A percentile compares a stretch with the other conserved stretches of the same genome.
Evolutionary conservation across 768 basidiomycete species (phyloP).

Genomic region (Agrocybe chaxingu): DNA sequence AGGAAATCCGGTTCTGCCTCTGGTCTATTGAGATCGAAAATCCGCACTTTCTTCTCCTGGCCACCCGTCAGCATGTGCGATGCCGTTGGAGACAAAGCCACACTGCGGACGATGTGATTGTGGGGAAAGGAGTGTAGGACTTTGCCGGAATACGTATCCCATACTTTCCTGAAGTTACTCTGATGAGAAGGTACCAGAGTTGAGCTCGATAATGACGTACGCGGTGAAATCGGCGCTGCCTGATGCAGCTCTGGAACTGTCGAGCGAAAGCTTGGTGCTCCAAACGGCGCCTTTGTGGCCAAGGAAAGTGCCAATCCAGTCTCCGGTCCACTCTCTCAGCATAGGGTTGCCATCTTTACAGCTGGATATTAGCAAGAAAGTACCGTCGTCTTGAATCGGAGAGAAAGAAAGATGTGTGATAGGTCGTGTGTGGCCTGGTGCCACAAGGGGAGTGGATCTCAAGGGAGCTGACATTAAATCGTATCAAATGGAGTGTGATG

Average conservation of each 20-base stretch:
- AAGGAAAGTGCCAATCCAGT: slow-evolving; percentile 95
- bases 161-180: slow-evolving; percentile 70
- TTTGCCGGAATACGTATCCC: slow-evolving; percentile 92
- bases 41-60: slow-evolving; percentile 95
- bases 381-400: slow-evolving; percentile 75
- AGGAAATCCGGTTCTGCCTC: slow-evolving; percentile 88
- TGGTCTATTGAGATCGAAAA: slow-evolving; percentile 86
- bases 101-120: slow-evolving; percentile 96
- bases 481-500: slow-evolving; percentile 23
- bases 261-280: slow-evolving; percentile 88
- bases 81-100: slow-evolving; percentile 74
- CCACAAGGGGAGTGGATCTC: slow-evolving; percentile 77
- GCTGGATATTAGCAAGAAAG: slow-evolving; percentile 88
- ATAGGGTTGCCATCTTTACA: slow-evolving; percentile 99
- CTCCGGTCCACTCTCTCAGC: slow-evolving; percentile 95
- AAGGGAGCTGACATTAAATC: slow-evolving; percentile 57
- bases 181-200: slow-evolving; percentile 6
- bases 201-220: slow-evolving; percentile 44
- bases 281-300: slow-evolving; percentile 96
- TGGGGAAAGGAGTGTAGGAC: slow-evolving; percentile 94
- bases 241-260: slow-evolving; percentile 83
- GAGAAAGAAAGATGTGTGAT: slow-evolving; percentile 96
- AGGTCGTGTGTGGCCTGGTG: slow-evolving; percentile 81
- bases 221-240: slow-evolving; percentile 98
- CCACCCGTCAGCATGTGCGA: slow-evolving; percentile 85